phyloP scores from a whole-genome alignment of 495 filamentous ascomycete genomes.

The Penicillium angulare region DNA sequence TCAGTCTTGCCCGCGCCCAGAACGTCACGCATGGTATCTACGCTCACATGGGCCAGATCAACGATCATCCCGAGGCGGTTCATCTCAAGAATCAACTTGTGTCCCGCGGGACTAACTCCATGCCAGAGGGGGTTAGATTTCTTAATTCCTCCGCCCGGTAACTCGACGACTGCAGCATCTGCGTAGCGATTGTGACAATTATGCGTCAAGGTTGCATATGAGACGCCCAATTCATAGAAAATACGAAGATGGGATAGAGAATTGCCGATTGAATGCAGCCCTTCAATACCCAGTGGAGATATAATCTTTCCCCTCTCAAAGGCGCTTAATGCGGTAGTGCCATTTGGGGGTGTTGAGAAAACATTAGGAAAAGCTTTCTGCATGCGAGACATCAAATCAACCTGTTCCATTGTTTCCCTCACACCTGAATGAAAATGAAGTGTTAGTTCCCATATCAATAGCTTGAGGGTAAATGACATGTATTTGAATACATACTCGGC shows the following conservation, averaged over 20 bases:
- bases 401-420: constrained; percentile 72
- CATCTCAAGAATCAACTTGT: constrained; percentile 56
- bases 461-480: too few species aligned
- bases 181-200: constrained; percentile 93
- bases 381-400: constrained; percentile 77
- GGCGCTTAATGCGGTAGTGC: constrained; percentile 54
- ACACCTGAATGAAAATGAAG: constrained; percentile 46
- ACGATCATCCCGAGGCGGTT: constrained; percentile 54
- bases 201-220: constrained; percentile 87
- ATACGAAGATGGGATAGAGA: constrained; percentile 71
- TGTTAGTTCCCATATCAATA: background rate
- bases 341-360: constrained; percentile 60
- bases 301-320: constrained; percentile 62
- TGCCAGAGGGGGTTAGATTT: constrained; percentile 50
- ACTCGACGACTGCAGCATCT: constrained; percentile 68
- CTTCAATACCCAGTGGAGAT: constrained; percentile 81
- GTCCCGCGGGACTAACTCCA: constrained; percentile 70
- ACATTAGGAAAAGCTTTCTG: constrained; percentile 62
- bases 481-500: constrained; percentile 37
- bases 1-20: constrained; percentile 45
- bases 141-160: constrained; percentile 42
- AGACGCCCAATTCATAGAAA: constrained; percentile 77
- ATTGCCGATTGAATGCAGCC: constrained; percentile 94
- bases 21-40: constrained; percentile 56
- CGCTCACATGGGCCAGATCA: constrained; percentile 55